These are phyloP conservation scores for Colletotrichum higginsianum DNA, from an alignment of 2,329 filamentous ascomycete genomes.

Conservation along the genomic window DNA sequence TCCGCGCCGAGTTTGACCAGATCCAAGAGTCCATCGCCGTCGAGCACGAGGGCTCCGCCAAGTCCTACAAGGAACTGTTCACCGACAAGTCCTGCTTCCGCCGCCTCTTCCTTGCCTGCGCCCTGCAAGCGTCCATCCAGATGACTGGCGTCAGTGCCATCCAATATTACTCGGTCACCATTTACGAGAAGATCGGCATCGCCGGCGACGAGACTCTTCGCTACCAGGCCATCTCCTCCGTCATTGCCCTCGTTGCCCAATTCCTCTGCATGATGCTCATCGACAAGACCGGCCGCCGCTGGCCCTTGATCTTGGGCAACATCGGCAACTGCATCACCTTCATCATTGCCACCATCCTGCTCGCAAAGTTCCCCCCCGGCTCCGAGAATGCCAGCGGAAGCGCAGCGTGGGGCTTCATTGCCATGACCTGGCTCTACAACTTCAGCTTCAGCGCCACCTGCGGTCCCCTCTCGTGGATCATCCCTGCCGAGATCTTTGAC, in stretches of 20 bases:
- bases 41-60: constrained; percentile 79
- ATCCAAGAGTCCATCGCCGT: constrained; percentile 76
- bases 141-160: constrained; percentile 65
- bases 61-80: constrained; percentile 80
- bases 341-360: constrained; percentile 73
- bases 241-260: constrained; percentile 79
- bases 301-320: constrained; percentile 81
- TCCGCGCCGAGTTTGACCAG: constrained; percentile 79
- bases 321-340: constrained; percentile 80
- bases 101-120: constrained; percentile 77
- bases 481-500: constrained; percentile 82
- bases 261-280: constrained; percentile 78
- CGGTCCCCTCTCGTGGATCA: constrained; percentile 74
- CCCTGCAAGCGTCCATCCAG: constrained; percentile 51
- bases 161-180: constrained; percentile 80
- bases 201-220: constrained; percentile 74
- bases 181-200: constrained; percentile 81
- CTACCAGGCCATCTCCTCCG: constrained; percentile 82
- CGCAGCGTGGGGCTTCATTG: constrained; percentile 81
- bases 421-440: constrained; percentile 84
- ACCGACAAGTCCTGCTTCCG: constrained; percentile 74
- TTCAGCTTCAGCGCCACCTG: constrained; percentile 81
- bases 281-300: constrained; percentile 79
- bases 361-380: constrained; percentile 72
- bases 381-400: constrained; percentile 52